Evolutionary conservation across 768 basidiomycete genomes (phyloP).

Genomic region (Collybia sordida): DNA sequence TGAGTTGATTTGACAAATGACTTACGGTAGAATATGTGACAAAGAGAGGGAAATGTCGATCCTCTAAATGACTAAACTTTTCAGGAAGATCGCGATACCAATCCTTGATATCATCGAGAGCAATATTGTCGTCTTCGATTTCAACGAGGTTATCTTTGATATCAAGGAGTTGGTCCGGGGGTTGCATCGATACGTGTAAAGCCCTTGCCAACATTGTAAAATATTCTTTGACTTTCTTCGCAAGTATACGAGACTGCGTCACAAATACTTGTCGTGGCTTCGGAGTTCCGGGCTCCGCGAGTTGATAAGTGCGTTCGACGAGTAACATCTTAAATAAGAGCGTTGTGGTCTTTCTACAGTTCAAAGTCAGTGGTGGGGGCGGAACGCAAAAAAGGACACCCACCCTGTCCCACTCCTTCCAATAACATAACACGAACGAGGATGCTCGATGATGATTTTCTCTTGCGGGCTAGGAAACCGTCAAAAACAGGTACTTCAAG

Average conservation of each 20-base stretch:
- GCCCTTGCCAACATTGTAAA: slow-evolving; percentile 46
- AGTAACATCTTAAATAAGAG: slow-evolving; percentile 74
- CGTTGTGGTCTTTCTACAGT: slow-evolving; percentile 64
- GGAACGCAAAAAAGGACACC: slow-evolving; percentile 8
- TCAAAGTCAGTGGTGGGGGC: background rate
- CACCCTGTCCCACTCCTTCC: slow-evolving; percentile 75
- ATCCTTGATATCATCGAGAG: slow-evolving; percentile 1
- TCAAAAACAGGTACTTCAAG: background rate
- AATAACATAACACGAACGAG: slow-evolving; percentile 58
- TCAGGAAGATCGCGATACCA: background rate
- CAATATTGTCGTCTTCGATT: background rate
- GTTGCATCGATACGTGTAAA: slow-evolving; percentile 28
- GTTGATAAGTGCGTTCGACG: slow-evolving; percentile 54
- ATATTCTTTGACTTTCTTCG: slow-evolving; percentile 63
- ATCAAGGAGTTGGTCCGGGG: slow-evolving; percentile 24
- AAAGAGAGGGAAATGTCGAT: slow-evolving; percentile 1
- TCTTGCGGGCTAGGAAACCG: slow-evolving; percentile 39
- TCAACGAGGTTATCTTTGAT: background rate
- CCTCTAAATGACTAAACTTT: background rate
- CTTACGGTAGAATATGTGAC: slow-evolving; percentile 2
- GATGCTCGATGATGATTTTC: slow-evolving; percentile 55
- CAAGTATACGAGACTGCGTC: slow-evolving; percentile 63
- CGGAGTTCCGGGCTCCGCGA: slow-evolving; percentile 27
- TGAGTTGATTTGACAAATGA: no score
- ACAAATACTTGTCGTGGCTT: slow-evolving; percentile 71